Evolutionary conservation across 78 protist genomes (phyloP).

Genomic region (Acrasis kona): DNA sequence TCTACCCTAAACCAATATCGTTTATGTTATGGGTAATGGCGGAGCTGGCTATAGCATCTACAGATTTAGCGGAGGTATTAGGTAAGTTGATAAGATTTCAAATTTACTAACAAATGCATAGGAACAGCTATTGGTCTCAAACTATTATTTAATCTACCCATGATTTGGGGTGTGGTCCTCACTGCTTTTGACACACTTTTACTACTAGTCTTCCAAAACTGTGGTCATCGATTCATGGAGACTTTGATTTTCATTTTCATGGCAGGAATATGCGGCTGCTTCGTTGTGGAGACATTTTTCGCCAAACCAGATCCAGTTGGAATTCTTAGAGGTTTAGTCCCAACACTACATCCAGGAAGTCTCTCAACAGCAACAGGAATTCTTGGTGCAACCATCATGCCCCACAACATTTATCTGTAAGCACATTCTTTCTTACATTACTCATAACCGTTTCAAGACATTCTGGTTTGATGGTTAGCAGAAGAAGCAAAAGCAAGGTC

Average conservation of each 20-base stretch:
- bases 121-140: slow-evolving; percentile 63
- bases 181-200: slow-evolving; percentile 58
- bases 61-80: slow-evolving; percentile 60
- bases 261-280: slow-evolving; percentile 46
- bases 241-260: slow-evolving; percentile 41
- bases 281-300: slow-evolving; percentile 26
- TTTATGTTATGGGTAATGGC: slow-evolving; percentile 59
- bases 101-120: no score
- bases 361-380: slow-evolving; percentile 51
- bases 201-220: slow-evolving; percentile 43
- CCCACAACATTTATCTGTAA: slow-evolving; percentile 67
- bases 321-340: slow-evolving; percentile 37
- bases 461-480: slow-evolving; percentile 51
- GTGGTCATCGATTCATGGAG: slow-evolving; percentile 43
- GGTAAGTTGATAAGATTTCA: no score
- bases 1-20: no score
- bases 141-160: slow-evolving; percentile 40
- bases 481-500: slow-evolving; percentile 8
- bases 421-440: no score
- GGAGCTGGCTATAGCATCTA: slow-evolving; percentile 69
- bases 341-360: slow-evolving; percentile 12
- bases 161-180: slow-evolving; percentile 61
- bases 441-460: no score
- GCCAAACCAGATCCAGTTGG: neutral
- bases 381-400: slow-evolving; percentile 76